Evolutionary conservation across 179 eudicot species (phyloP), one percentile per base, ranked within the genome.

Genomic region (Sideroxylon spinosum): DNA sequence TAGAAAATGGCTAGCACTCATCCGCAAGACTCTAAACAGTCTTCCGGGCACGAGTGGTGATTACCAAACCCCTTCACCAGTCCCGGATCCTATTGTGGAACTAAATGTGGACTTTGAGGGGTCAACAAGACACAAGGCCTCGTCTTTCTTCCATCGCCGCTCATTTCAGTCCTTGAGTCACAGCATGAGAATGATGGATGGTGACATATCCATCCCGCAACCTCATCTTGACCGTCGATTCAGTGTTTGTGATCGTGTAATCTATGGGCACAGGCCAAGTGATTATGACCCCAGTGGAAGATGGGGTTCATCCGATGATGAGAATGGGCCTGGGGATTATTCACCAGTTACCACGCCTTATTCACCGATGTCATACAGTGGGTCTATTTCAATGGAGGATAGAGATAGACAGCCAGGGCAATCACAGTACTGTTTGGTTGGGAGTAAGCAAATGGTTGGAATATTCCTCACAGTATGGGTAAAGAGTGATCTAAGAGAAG

Each of bases 381-480:
- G 86, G 22, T 86, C 89, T 52, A 76, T 79, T 17, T 85, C 83
- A 0, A 80, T 81, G 53, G 92, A 89, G 62, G 88, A 89, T 32
- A 79, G 84, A 74, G 85, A 87, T 67, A 84, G 88, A 78, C 48
- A 29, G 17, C 75, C 66, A 23, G 89, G 82, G 81, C 83, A 86
- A 71, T 91, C 97, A 17, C 88, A 85, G 76, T 94, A 89, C 62
- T 91, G 93, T 83, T 82, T 94, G 85, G 95, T 87, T 65, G 92
- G 94, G 22, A 91, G 97, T 84, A 94, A 94, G 84, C 95, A 94
- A 78, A 94, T 92, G 98, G 98, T 94, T 22, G 98, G 98, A 73
- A 80, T 94, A 28, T 91, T 89, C 83, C 90, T 92, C 61, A 89
- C 92, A 19, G 88, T 94, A 7, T 94, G 98, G 98, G 92, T 93